Evolutionary conservation across 2,329 filamentous ascomycete species (phyloP).

Genomic region (Xylaria multiplex): DNA sequence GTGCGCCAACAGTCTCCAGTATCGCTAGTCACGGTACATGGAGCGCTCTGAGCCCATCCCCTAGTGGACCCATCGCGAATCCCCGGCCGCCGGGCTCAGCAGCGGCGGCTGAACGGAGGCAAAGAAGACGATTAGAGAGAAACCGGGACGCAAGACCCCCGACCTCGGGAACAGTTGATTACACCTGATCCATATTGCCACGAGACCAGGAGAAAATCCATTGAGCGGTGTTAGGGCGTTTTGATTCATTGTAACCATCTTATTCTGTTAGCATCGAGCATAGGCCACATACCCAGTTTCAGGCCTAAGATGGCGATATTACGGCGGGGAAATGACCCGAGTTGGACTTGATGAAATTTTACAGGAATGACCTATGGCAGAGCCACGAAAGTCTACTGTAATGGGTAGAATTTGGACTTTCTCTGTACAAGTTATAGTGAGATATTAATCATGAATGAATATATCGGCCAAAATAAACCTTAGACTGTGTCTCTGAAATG

Average conservation of each 20-base stretch:
- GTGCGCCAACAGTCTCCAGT: conserved; percentile 59
- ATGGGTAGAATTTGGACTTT: conserved; percentile 24
- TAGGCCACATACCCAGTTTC: conserved; percentile 31
- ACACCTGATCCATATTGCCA: conserved; percentile 20
- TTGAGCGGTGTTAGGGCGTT: conserved; percentile 37
- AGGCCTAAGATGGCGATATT: conserved; percentile 19
- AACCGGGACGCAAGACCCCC: conserved; percentile 49
- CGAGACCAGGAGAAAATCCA: conserved; percentile 24
- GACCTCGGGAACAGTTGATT: conserved; percentile 41
- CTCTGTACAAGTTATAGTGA: conserved; percentile 33
- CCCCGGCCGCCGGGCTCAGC: conserved; percentile 49
- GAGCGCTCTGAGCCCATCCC: conserved; percentile 63
- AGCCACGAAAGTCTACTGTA: conserved; percentile 19
- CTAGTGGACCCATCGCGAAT: conserved; percentile 53
- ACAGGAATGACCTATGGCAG: conserved; percentile 19
- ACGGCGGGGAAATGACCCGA: conserved; percentile 21
- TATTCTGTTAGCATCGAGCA: conserved; percentile 24
- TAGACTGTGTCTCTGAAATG: not conserved
- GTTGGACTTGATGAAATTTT: conserved; percentile 21
- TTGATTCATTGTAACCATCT: conserved; percentile 6
- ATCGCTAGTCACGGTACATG: conserved; percentile 61
- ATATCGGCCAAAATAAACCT: conserved; percentile 1
- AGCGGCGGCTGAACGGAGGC: conserved; percentile 62
- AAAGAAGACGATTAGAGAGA: conserved; percentile 66
- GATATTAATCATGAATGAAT: conserved; percentile 31